These are phyloP conservation scores for Rhynchospora breviuscula DNA, from an alignment of 176 grass and related monocot species.

Conservation along the genomic window DNA sequence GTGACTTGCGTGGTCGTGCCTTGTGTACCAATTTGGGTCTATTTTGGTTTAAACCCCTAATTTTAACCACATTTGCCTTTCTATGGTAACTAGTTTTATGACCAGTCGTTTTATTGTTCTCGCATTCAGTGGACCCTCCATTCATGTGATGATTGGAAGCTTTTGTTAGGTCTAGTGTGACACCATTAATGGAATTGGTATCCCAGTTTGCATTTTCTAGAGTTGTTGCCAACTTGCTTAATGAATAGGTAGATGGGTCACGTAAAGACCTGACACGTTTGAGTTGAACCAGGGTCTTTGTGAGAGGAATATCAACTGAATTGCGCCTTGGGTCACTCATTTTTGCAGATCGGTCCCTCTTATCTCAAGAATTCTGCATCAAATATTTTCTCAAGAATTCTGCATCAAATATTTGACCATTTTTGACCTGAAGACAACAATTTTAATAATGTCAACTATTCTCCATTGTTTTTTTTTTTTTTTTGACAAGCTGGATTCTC, in stretches of 20 bases:
- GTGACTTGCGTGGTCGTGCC: constrained; percentile 46
- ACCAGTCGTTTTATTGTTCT: constrained; percentile 43
- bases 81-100: constrained; percentile 47
- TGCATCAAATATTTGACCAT: constrained; percentile 13
- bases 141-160: constrained; percentile 37
- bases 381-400: constrained; percentile 18
- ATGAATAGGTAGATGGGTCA: constrained; percentile 78
- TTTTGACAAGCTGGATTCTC: neutral
- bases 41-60: constrained; percentile 65
- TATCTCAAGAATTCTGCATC: constrained; percentile 19
- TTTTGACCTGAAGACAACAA: constrained; percentile 2
- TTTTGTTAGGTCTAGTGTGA: constrained; percentile 36
- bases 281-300: constrained; percentile 88
- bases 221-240: constrained; percentile 58
- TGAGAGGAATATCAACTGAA: constrained; percentile 82
- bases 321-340: constrained; percentile 64
- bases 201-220: constrained; percentile 60
- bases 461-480: neutral
- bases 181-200: constrained; percentile 62
- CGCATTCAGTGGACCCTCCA: constrained; percentile 50
- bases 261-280: constrained; percentile 78
- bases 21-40: constrained; percentile 62
- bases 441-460: constrained; percentile 6
- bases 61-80: constrained; percentile 56
- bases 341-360: constrained; percentile 8